Conservation (phyloP, 768 basidiomycete species). For the Leucosporidium scottii region DNA sequence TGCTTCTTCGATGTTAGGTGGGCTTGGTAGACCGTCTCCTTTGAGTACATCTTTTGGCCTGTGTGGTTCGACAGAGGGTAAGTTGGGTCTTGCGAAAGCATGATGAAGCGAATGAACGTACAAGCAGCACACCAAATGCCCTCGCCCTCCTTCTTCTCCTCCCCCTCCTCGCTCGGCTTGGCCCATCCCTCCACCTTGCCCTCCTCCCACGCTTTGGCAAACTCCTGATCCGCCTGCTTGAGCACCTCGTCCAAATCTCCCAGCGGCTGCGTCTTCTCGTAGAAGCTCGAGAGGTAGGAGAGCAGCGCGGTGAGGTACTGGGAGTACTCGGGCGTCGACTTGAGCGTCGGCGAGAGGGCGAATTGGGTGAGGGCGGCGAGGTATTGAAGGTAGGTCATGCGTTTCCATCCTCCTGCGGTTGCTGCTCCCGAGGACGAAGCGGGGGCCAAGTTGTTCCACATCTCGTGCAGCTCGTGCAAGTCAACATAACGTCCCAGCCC, state of each 20-base stretch:
- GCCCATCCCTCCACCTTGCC: slow-evolving; percentile 73
- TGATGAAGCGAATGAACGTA: slow-evolving; percentile 5
- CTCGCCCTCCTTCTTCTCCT: slow-evolving; percentile 47
- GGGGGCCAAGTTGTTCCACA: slow-evolving; percentile 82
- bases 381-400: slow-evolving; percentile 86
- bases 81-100: background rate
- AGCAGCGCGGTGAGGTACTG: slow-evolving; percentile 82
- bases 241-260: slow-evolving; percentile 66
- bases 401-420: slow-evolving; percentile 45
- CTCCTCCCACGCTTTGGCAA: slow-evolving; percentile 71
- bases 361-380: slow-evolving; percentile 54
- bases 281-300: slow-evolving; percentile 75
- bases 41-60: slow-evolving; percentile 94
- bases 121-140: slow-evolving; percentile 69
- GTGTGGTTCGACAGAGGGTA: slow-evolving; percentile 40
- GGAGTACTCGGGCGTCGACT: slow-evolving; percentile 69
- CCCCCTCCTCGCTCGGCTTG: slow-evolving; percentile 46
- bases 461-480: slow-evolving; percentile 75
- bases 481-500: slow-evolving; percentile 91
- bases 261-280: slow-evolving; percentile 75
- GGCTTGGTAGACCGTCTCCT: slow-evolving; percentile 95
- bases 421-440: slow-evolving; percentile 46
- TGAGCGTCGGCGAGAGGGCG: slow-evolving; percentile 36
- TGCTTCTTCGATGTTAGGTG: slow-evolving; percentile 95
- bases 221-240: slow-evolving; percentile 58